Base-by-base conservation (phyloP, 805 yeast genomes). In the Wickerhamomyces alni region DNA sequence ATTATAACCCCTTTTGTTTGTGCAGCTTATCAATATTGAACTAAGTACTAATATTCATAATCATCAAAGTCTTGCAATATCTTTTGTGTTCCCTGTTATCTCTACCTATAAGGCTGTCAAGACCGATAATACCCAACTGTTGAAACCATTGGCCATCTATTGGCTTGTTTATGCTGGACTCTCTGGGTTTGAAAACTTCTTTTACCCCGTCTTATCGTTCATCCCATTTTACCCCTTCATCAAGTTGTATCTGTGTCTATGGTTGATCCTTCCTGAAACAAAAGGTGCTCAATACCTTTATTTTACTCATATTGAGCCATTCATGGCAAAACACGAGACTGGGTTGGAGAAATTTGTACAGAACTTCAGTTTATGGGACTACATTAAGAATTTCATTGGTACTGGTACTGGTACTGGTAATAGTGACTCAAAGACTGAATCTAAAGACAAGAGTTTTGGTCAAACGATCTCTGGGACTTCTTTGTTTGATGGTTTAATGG, bases 131-230 rank as follows among this genome's bases (percentile, higher is more conserved):
- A 21, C 11, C 30, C 41, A 60, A 2, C 52, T 56, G n/a, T 46
- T 66, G 8, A 59, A 61, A 33, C 66, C 72, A 10, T 72, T 80
- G 75, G 59, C 73, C 27, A 62, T 69, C 41, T 80, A 83, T 59
- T 87, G 95, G 95, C 66, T 82, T 11, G 77, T 82, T 1, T 59
- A 71, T 38, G 70, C 80, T 5, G 46, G 65, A 8, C 56, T 69
- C 32, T 48, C 65, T 8, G 58, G 62, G 2, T 47, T 62, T 11
- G 74, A 70, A 41, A 64, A 70, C 33, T 54, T 63, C 25, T 47
- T 75, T 16, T 59, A 71, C 9, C 63, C 74, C 17, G 37, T 84
- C n/a, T 52, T 69, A 30, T 53, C 61, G 25, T 46, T 71, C 29
- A 43, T 82, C 15, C 91, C 93, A 2, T 71, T 83, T 35, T 75